These are phyloP conservation scores for Starmerella lactis-condensi DNA, from an alignment of 805 yeast species.

Conservation along the genomic window DNA sequence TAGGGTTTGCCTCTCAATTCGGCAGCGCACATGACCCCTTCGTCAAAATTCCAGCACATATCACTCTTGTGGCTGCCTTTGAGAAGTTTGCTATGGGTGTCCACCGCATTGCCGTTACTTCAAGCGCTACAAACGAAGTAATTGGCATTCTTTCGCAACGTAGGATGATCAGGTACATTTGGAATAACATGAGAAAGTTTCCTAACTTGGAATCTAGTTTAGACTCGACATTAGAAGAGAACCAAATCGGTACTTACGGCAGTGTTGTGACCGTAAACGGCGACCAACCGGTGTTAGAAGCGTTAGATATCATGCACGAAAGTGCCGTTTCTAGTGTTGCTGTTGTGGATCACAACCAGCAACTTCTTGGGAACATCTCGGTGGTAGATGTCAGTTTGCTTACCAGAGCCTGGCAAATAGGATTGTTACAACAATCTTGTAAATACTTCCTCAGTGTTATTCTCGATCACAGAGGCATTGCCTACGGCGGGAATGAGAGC, in stretches of 20 bases:
- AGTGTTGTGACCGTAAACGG: conserved; percentile 69
- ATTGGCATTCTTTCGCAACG: conserved; percentile 84
- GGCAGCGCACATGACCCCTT: conserved; percentile 73
- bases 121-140: conserved; percentile 30
- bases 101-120: conserved; percentile 71
- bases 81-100: conserved; percentile 89
- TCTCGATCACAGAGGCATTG: conserved; percentile 71
- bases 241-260: conserved; percentile 49
- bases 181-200: conserved; percentile 86
- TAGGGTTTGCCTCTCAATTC: conserved; percentile 64
- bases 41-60: conserved; percentile 46
- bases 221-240: conserved; percentile 46
- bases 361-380: conserved; percentile 76
- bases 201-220: conserved; percentile 53
- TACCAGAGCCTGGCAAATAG: conserved; percentile 71
- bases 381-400: conserved; percentile 86
- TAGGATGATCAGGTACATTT: conserved; percentile 60
- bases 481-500: conserved; percentile 75
- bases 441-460: conserved; percentile 75
- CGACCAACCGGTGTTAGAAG: conserved; percentile 74
- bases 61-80: conserved; percentile 49
- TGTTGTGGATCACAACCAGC: conserved; percentile 61
- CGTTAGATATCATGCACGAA: conserved; percentile 64
- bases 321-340: conserved; percentile 80
- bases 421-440: conserved; percentile 62